These are phyloP conservation scores for Datura wrightii DNA, from an alignment of 257 asterid genomes.

Conservation along the genomic window DNA sequence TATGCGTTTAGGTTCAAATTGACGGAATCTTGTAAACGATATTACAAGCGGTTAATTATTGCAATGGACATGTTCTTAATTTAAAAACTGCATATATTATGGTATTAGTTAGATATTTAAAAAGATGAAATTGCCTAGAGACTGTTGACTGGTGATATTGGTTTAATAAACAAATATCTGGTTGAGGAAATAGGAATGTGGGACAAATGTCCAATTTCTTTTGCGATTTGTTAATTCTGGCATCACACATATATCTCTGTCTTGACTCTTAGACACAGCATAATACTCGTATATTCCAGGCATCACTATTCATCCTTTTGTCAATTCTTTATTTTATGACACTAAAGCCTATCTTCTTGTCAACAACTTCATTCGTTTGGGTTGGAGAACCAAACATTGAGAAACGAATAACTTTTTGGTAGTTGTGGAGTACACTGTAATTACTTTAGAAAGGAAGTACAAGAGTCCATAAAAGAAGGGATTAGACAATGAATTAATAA, in stretches of 20 bases:
- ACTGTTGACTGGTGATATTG: neutral
- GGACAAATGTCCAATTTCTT: conserved; percentile 16
- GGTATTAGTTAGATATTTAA: no score
- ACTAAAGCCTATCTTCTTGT: neutral
- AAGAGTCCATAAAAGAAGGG: neutral
- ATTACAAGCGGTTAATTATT: no score
- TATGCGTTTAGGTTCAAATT: no score
- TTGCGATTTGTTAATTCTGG: neutral
- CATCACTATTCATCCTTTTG: neutral
- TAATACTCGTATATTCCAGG: conserved; percentile 32
- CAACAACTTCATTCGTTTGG: neutral
- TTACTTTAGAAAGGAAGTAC: neutral
- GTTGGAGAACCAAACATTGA: neutral
- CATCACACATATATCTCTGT: neutral
- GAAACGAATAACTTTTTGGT: neutral
- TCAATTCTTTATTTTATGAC: neutral
- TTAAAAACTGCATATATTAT: no score
- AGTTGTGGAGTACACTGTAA: neutral
- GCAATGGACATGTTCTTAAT: no score
- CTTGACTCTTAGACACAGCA: neutral
- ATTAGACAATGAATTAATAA: neutral
- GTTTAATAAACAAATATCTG: neutral
- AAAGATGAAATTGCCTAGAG: neutral
- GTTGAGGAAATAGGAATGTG: neutral
- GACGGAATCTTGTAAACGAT: no score